Evolutionary conservation across 192 early-diverging fungal genomes (phyloP), one percentile per base, ranked within the genome.

Genomic region (Chytriomyces sp.): DNA sequence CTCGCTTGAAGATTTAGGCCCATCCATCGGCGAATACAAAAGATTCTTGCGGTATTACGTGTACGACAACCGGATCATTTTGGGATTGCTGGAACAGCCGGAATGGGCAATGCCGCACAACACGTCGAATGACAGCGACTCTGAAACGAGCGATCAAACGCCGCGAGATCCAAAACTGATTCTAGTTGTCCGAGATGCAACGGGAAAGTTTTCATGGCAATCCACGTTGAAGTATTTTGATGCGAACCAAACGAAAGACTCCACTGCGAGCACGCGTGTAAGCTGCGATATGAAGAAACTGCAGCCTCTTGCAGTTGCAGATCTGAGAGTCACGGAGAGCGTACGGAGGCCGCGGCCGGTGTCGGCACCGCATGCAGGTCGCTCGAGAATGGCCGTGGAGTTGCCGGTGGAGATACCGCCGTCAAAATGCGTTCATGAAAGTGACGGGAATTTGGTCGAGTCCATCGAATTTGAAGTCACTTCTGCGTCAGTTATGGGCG

Each of bases 201-300:
- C 83, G 20, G 93, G 93, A 26, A 90, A 87, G 73, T 91, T 91
- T 73, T 87, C 89, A 0, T 94, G 92, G 92, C 84, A 84, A 44
- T 78, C 85, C 23, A 79, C 81, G 47, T 80, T 91, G 16, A 76
- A 82, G 59, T 93, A 92, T 70, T 20, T 70, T 20, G 69, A 70
- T n/a, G 69, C 18, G 0, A 20, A 8, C 49, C 18, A 53, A 50
- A 35, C 3, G 28, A 26, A 46, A 45, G 62, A 68, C 9, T 23
- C 16, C 24, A 26, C 11, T 18, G 44, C 43, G 18, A 68, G 8
- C 18, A 64, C 20, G 5, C 10, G 18, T 11, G 18, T 18, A 11
- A 26, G 5, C 11, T 18, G 62, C 24, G 28, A 26, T 28, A 26
- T 18, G 18, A 24, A 24, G 7, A 26, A 24, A 7, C n/a, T 64